Base-by-base conservation (phyloP, 2,329 filamentous ascomycete genomes). In the Calonectria multiphialidica region DNA sequence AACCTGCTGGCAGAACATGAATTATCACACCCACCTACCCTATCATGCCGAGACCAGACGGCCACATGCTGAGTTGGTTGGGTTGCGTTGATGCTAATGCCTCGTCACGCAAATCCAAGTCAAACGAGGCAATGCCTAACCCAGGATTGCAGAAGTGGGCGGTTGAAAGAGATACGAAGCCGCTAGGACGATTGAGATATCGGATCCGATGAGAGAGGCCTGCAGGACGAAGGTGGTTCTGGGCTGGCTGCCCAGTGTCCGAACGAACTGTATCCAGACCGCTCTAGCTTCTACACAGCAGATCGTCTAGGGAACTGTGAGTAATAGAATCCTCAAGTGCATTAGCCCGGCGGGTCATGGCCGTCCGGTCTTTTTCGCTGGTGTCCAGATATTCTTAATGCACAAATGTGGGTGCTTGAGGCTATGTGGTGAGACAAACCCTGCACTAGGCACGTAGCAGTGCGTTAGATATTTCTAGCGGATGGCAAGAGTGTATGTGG, bases 11-110 rank as follows among this genome's bases (percentile, higher is more conserved):
- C 45, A 16, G 18, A 23, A 44, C 53, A 5, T 30, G 40, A 40
- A 64, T 40, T 44, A n/a, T 64, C 40, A 59, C 59, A 50, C 59
- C 44, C 13, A 37, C n/a, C 25, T 23, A 15, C 37, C 68, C 63
- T 67, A 66, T 71, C 68, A 67, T 45, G 28, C 30, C 21, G 21
- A 21, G 42, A 18, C 16, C 23, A 23, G 25, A 57, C 18, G 47
- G 45, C 5, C 63, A 67, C 69, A 64, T 49, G 64, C 35, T 25
- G 30, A 59, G 18, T 16, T 71, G 57, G 57, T 68, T 71, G 69
- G 69, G 64, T 47, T 59, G 57, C 57, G 35, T 33, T 45, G 64
- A 63, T 23, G 49, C 40, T 47, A 23, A n/a, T 49, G 44, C 57
- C 45, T 55, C 25, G 35, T 37, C 16, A 30, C 25, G 44, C 23